A percentile compares a stretch with the other conserved stretches of the same genome.
Evolutionary conservation across 2,329 filamentous ascomycete genomes (phyloP).

Genomic region (Plectosphaerella sp.): DNA sequence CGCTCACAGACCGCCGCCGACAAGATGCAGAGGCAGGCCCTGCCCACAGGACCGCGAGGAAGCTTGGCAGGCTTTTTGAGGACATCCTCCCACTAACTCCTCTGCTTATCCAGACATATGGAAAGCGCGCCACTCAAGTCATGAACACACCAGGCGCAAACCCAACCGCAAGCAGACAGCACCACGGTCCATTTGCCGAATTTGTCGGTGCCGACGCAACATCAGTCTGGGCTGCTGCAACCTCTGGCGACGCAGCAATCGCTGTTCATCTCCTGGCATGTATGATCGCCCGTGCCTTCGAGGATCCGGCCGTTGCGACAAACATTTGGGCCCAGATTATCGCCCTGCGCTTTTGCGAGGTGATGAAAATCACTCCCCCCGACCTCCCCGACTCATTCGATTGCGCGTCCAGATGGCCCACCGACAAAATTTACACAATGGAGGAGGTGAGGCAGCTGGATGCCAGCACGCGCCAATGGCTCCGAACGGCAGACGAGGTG

Average conservation of each 20-base stretch:
- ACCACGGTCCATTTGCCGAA: slow-evolving; percentile 14
- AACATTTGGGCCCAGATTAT: slow-evolving; percentile 27
- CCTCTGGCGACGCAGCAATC: slow-evolving; percentile 21
- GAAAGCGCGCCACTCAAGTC: slow-evolving; percentile 24
- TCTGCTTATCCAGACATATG: slow-evolving; percentile 26
- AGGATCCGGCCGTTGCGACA: slow-evolving; percentile 15
- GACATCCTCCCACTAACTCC: slow-evolving; percentile 23
- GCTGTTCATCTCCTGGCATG: slow-evolving; percentile 26
- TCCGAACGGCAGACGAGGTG: slow-evolving; percentile 19
- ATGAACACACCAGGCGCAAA: slow-evolving; percentile 5
- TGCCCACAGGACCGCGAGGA: slow-evolving; percentile 29
- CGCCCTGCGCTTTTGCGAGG: too few species aligned
- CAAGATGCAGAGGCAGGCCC: slow-evolving; percentile 30
- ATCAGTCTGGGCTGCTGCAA: slow-evolving; percentile 16
- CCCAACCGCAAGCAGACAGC: neutral
- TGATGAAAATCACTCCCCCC: too few species aligned
- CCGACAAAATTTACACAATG: slow-evolving; percentile 14
- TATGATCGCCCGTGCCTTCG: slow-evolving; percentile 21
- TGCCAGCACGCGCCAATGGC: slow-evolving; percentile 24
- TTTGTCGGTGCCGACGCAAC: slow-evolving; percentile 18
- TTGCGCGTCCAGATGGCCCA: too few species aligned
- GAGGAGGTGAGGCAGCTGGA: slow-evolving; percentile 23
- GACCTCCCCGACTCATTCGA: too few species aligned
- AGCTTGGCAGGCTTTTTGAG: slow-evolving; percentile 33
- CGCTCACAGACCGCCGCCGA: slow-evolving; percentile 22